These are phyloP conservation scores for Lineolata rhizophorae DNA, from an alignment of 495 filamentous ascomycete genomes.

Conservation along the genomic window DNA sequence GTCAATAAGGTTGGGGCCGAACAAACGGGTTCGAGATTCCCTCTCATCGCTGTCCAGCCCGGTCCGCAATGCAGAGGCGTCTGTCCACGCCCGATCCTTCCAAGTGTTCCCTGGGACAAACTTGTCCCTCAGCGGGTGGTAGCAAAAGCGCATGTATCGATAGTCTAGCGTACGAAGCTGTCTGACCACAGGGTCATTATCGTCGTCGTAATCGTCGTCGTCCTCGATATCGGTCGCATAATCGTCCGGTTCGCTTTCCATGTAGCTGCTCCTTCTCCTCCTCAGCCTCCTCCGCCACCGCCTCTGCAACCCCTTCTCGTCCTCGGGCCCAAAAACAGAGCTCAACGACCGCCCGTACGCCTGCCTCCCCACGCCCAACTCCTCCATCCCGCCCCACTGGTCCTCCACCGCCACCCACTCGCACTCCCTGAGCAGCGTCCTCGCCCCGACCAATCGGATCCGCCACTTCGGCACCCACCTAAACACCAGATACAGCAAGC, in stretches of 20 bases:
- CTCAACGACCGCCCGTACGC: constrained; percentile 64
- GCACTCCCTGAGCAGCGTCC: constrained; percentile 44
- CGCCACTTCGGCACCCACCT: constrained; percentile 82
- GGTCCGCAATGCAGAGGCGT: constrained; percentile 46
- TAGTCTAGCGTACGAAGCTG: constrained; percentile 64
- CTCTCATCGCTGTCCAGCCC: constrained; percentile 88
- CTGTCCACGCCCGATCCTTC: constrained; percentile 81
- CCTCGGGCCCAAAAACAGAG: constrained; percentile 56
- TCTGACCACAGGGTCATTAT: constrained; percentile 58
- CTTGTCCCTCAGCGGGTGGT: constrained; percentile 68
- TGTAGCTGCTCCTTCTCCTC: constrained; percentile 18
- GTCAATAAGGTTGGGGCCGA: constrained; percentile 73
- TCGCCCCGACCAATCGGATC: constrained; percentile 48
- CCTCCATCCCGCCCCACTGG: constrained; percentile 79
- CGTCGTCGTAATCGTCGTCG: constrained; percentile 71
- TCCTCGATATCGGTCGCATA: constrained; percentile 49
- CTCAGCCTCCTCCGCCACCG: no score
- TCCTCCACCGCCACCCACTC: constrained; percentile 85
- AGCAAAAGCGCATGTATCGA: constrained; percentile 82
- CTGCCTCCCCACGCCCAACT: constrained; percentile 41
- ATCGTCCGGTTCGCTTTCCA: not conserved
- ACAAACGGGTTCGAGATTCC: constrained; percentile 60
- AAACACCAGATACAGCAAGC: constrained; percentile 61
- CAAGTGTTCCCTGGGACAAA: constrained; percentile 71
- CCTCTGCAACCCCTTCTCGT: constrained; percentile 31